Evolutionary conservation across 805 yeast species (phyloP).

Genomic region (Saturnispora serradocipensis): DNA sequence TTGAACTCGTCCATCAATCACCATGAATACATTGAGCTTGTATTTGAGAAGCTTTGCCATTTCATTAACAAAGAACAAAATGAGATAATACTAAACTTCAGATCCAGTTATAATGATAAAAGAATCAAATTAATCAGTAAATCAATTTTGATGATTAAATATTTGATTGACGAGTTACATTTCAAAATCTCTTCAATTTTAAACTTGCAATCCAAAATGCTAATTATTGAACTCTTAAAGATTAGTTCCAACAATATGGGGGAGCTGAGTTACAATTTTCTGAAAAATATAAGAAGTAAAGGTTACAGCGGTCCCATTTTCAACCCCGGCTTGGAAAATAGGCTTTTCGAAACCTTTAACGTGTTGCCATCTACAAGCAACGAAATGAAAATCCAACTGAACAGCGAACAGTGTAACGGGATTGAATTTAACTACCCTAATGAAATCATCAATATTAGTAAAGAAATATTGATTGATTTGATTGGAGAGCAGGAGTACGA

Average conservation of each 20-base stretch:
- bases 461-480: constrained; percentile 58
- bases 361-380: constrained; percentile 19
- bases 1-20: constrained; percentile 3
- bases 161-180: constrained; percentile 19
- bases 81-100: constrained; percentile 34
- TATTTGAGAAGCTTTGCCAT: constrained; percentile 6
- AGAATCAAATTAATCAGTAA: constrained; percentile 34
- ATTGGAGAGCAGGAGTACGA: constrained; percentile 76
- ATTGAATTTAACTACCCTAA: constrained; percentile 53
- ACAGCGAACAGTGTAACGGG: constrained; percentile 39
- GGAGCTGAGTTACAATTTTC: constrained; percentile 18
- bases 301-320: constrained; percentile 19
- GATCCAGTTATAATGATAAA: constrained; percentile 30
- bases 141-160: constrained; percentile 32
- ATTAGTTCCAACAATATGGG: constrained; percentile 27
- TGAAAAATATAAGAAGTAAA: constrained; percentile 17
- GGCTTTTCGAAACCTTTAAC: constrained; percentile 30
- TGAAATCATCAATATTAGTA: constrained; percentile 57
- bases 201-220: constrained; percentile 22
- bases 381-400: constrained; percentile 20
- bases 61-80: constrained; percentile 43
- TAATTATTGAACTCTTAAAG: constrained; percentile 24
- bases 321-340: constrained; percentile 17
- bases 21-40: constrained; percentile 1
- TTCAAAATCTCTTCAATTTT: constrained; percentile 21